phyloP scores from a whole-genome alignment of 805 yeast genomes.

The Candida argentea region DNA sequence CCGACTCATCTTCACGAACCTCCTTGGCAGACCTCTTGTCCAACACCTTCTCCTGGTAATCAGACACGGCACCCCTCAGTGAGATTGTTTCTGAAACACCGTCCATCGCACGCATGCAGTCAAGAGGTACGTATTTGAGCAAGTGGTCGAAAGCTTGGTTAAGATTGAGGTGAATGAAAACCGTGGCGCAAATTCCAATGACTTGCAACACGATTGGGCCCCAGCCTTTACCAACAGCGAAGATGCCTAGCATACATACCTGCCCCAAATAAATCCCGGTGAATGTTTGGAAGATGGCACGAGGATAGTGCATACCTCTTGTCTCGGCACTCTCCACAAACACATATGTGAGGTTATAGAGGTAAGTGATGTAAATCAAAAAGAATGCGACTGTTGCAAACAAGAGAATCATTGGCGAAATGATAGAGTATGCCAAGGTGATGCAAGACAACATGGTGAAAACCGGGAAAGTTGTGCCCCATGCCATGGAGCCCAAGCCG shows the following conservation, averaged over 20 bases:
- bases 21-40: conserved; percentile 8
- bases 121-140: conserved; percentile 50
- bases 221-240: conserved; percentile 89
- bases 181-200: conserved; percentile 53
- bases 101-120: conserved; percentile 68
- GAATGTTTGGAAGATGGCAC: conserved; percentile 81
- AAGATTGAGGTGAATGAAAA: conserved; percentile 57
- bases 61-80: conserved; percentile 21
- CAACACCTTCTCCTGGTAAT: conserved; percentile 23
- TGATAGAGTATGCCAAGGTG: conserved; percentile 55
- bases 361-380: conserved; percentile 64
- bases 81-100: conserved; percentile 60
- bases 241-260: conserved; percentile 75
- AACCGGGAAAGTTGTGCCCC: conserved; percentile 77
- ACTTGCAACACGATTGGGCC: conserved; percentile 80
- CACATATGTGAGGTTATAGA: conserved; percentile 70
- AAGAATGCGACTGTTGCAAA: conserved; percentile 66
- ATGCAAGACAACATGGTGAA: conserved; percentile 65
- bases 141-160: conserved; percentile 57
- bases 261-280: conserved; percentile 86
- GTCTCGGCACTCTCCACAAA: conserved; percentile 58
- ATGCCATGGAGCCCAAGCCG: conserved; percentile 40
- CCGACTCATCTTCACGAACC: conserved; percentile 1
- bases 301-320: conserved; percentile 78
- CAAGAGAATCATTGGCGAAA: conserved; percentile 73